Conservation (phyloP, 2,329 filamentous ascomycete species). For the Sporothrix luriei region DNA sequence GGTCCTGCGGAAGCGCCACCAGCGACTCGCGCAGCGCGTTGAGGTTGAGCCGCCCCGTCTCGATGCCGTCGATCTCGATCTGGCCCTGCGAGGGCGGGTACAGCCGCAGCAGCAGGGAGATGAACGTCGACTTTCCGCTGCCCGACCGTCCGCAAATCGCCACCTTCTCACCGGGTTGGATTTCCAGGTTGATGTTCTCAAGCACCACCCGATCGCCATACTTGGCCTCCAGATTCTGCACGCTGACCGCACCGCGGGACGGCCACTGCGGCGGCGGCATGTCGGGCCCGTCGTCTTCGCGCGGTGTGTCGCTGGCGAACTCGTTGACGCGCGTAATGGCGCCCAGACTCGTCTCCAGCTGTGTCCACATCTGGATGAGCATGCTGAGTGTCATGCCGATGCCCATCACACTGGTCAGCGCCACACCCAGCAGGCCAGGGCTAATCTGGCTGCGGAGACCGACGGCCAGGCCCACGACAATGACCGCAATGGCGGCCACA, state of each 20-base stretch:
- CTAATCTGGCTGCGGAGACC: conserved; percentile 41
- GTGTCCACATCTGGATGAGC: conserved; percentile 40
- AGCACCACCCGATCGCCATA: conserved; percentile 35
- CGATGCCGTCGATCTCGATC: conserved; percentile 52
- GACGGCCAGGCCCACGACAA: conserved; percentile 45
- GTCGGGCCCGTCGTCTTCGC: conserved; percentile 25
- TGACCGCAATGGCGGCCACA: conserved; percentile 44
- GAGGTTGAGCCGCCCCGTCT: conserved; percentile 40
- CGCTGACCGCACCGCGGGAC: conserved; percentile 18
- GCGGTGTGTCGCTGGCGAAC: conserved; percentile 31
- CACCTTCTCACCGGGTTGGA: conserved; percentile 42
- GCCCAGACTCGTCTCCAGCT: conserved; percentile 39
- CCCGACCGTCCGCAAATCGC: conserved; percentile 46
- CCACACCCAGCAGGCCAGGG: conserved; percentile 42
- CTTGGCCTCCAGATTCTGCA: conserved; percentile 28
- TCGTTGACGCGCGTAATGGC: conserved; percentile 38
- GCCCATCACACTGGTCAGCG: conserved; percentile 41
- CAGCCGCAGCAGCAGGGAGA: conserved; percentile 51
- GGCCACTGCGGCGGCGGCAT: conserved; percentile 30
- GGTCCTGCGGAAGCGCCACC: conserved; percentile 55
- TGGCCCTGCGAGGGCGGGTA: conserved; percentile 48
- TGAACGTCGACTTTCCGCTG: conserved; percentile 41
- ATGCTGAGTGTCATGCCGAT: conserved; percentile 36
- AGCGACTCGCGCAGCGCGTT: conserved; percentile 42
- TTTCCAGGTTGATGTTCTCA: conserved; percentile 38